Percentiles rank a stretch among this genome's conserved stretches.
Evolutionary conservation across 225 moss, liverwort and hornwort species (phyloP).

Genomic region (Rhytidiadelphus loreus): DNA sequence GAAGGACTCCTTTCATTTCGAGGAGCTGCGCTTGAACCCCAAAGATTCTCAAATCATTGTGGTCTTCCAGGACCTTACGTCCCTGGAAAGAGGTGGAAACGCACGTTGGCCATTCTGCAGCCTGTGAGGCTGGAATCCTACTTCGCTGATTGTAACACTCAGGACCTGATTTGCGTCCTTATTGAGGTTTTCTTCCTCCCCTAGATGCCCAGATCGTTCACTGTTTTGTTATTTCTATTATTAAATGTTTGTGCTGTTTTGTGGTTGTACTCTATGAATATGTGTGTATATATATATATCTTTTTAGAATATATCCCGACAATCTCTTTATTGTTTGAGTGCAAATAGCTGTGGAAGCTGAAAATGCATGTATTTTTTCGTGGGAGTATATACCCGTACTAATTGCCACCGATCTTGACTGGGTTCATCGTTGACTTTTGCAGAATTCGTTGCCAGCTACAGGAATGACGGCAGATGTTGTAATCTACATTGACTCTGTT

Average conservation of each 20-base stretch:
- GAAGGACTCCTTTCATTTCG: conserved; percentile 97
- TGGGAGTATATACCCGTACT: neutral
- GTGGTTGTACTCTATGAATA: neutral
- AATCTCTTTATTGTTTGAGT: neutral
- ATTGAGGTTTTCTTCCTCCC: conserved; percentile 58
- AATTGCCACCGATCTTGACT: neutral
- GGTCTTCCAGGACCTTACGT: conserved; percentile 86
- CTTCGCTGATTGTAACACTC: conserved; percentile 81
- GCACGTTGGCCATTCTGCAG: conserved; percentile 79
- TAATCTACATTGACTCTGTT: conserved; percentile 86
- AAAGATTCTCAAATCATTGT: conserved; percentile 82
- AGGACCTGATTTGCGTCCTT: conserved; percentile 92
- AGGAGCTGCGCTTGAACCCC: conserved; percentile 95
- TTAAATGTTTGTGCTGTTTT: neutral
- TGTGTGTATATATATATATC: neutral
- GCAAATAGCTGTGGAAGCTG: neutral
- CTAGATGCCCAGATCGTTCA: neutral
- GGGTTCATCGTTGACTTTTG: conserved; percentile 1
- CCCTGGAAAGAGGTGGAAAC: conserved; percentile 95
- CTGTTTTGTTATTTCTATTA: neutral
- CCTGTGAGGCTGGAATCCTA: conserved; percentile 90
- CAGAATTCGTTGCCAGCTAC: conserved; percentile 76
- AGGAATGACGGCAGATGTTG: conserved; percentile 73
- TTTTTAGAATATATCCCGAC: neutral
- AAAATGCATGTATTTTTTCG: neutral